A percentile compares a stretch with the other conserved stretches of the same genome.
Conservation (phyloP, 768 basidiomycete genomes). For the Lepiota brunneoincarnata region DNA sequence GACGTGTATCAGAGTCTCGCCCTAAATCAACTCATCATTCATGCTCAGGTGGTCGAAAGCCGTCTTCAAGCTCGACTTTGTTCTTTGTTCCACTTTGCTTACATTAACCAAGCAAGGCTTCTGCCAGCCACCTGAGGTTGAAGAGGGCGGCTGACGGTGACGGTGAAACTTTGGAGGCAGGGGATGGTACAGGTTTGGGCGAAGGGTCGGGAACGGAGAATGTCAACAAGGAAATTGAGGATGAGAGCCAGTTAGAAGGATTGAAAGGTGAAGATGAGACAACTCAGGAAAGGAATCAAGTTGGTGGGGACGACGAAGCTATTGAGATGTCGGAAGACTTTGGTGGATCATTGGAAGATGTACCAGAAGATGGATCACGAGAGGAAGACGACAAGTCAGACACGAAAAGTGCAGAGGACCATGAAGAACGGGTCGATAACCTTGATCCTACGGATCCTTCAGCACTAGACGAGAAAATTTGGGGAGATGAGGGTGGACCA, state of each 20-base stretch:
- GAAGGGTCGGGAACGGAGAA: conserved; percentile 84
- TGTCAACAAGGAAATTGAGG: conserved; percentile 92
- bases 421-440: conserved; percentile 82
- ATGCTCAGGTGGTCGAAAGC: conserved; percentile 69
- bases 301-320: conserved; percentile 65
- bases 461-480: conserved; percentile 93
- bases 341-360: conserved; percentile 81
- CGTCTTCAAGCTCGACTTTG: conserved; percentile 80
- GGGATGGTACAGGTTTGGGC: conserved; percentile 84
- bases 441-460: conserved; percentile 81
- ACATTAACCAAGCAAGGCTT: conserved; percentile 85
- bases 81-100: conserved; percentile 71
- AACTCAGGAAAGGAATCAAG: conserved; percentile 40
- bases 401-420: conserved; percentile 54
- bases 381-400: conserved; percentile 50
- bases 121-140: conserved; percentile 80
- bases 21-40: conserved; percentile 51
- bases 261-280: conserved; percentile 65
- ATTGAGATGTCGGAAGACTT: conserved; percentile 93
- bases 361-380: conserved; percentile 57
- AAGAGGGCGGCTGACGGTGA: conserved; percentile 54
- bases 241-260: conserved; percentile 96
- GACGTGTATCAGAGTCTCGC: conserved; percentile 57
- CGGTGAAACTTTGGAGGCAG: conserved; percentile 45
- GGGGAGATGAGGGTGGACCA: conserved; percentile 80